phyloP scores from a whole-genome alignment of 257 asterid genomes.

The Nyctanthes arbortristis region DNA sequence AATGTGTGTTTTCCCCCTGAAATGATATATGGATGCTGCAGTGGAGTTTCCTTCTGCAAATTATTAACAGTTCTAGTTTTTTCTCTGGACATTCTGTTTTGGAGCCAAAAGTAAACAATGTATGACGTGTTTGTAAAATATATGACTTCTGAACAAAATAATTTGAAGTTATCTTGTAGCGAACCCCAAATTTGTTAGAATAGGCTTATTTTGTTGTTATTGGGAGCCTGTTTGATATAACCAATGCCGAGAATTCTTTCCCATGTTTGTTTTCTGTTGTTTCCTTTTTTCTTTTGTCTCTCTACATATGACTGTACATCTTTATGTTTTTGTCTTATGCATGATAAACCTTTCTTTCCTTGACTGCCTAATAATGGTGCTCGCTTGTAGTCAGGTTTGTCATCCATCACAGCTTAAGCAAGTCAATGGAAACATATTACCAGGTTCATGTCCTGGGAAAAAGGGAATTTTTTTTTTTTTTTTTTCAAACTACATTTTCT shows the following conservation, averaged over 20 bases:
- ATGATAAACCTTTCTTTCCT: conserved; percentile 14
- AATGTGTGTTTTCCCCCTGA: no score
- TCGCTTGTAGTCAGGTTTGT: conserved; percentile 92
- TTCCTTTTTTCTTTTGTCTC: not conserved
- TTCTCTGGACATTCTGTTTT: no score
- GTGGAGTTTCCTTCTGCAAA: not conserved
- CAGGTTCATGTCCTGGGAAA: conserved; percentile 58
- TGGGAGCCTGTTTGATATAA: not conserved
- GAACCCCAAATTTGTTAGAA: not conserved
- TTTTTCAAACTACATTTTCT: conserved; percentile 26
- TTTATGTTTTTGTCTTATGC: conserved; percentile 8
- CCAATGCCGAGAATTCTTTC: not conserved
- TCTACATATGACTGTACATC: not conserved
- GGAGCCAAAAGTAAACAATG: not conserved
- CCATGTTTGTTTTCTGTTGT: not conserved
- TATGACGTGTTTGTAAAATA: not conserved
- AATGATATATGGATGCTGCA: not conserved
- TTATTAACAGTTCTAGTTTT: not conserved
- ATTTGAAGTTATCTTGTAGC: not conserved
- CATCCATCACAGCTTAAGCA: conserved; percentile 96
- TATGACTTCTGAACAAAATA: not conserved
- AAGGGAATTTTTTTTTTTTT: conserved; percentile 29
- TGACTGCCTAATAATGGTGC: conserved; percentile 22
- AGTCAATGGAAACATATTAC: conserved; percentile 97
- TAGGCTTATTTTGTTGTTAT: not conserved